These are phyloP conservation scores for Botrytis deweyae DNA, from an alignment of 2,329 filamentous ascomycete genomes.

Conservation along the genomic window DNA sequence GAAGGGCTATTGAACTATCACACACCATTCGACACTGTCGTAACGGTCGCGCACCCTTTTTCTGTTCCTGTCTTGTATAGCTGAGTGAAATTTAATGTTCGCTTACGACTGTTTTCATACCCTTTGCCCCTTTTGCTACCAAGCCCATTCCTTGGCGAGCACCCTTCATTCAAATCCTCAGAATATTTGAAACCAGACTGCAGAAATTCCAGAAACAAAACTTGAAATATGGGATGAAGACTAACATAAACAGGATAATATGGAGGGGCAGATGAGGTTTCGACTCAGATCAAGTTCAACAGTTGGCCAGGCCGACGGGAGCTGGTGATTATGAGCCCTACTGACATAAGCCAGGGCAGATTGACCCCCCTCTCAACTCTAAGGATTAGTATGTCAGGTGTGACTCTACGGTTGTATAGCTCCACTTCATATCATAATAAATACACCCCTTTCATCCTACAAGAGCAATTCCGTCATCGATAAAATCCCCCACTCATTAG, in stretches of 20 bases:
- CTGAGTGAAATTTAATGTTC: not conserved
- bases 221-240: not conserved
- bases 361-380: not conserved
- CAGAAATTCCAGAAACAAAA: not conserved
- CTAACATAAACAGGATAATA: not conserved
- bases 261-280: not conserved
- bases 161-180: not conserved
- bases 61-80: not conserved
- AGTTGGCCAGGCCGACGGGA: not conserved
- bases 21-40: not conserved
- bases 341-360: not conserved
- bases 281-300: not conserved
- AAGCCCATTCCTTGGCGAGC: not conserved
- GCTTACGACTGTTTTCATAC: not conserved
- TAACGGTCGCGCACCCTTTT: not conserved
- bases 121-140: not conserved
- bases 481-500: not conserved
- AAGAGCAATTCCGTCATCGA: not conserved
- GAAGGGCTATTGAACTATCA: not conserved
- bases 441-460: not conserved
- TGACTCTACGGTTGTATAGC: not conserved
- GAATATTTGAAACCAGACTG: not conserved
- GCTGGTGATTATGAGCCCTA: not conserved
- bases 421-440: not conserved
- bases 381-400: not conserved